Percentiles rank a stretch among this genome's conserved stretches.
phyloP scores from a whole-genome alignment of 169 alveolate genomes.

The Babesia bigemina region DNA sequence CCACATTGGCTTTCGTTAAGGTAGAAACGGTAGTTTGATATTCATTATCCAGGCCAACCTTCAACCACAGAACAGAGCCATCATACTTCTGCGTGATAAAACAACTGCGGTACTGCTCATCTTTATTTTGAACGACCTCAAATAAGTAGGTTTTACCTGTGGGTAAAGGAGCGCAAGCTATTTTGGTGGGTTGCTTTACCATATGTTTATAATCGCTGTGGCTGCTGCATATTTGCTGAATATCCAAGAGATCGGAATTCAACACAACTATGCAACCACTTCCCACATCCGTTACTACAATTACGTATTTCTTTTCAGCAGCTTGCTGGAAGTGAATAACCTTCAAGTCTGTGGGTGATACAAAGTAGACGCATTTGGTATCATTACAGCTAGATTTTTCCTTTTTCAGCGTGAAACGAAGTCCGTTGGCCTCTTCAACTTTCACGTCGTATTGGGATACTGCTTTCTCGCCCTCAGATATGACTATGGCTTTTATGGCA shows the following conservation, averaged over 20 bases:
- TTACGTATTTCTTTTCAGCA: conserved; percentile 16
- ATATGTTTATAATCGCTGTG: neutral
- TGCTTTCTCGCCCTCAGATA: conserved; percentile 54
- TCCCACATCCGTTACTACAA: conserved; percentile 50
- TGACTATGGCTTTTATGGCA: conserved; percentile 35
- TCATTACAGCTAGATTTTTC: conserved; percentile 2
- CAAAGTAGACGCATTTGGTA: conserved; percentile 21
- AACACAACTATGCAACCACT: conserved; percentile 48
- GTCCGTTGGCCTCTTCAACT: neutral
- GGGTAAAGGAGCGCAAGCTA: conserved; percentile 41
- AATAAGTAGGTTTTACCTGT: neutral
- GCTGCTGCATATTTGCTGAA: conserved; percentile 28
- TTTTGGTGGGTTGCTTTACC: conserved; percentile 43
- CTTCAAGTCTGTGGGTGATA: conserved; percentile 60
- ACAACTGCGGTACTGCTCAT: conserved; percentile 8
- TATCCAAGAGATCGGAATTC: conserved; percentile 15
- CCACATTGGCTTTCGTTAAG: too few species aligned
- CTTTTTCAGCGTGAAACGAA: conserved; percentile 6
- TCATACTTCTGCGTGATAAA: conserved; percentile 52
- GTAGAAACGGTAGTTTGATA: too few species aligned
- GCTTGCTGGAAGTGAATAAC: conserved; percentile 31
- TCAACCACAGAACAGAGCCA: conserved; percentile 53
- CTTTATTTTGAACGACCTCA: neutral
- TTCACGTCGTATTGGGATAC: conserved; percentile 24
- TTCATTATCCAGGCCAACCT: conserved; percentile 17